phyloP scores from a whole-genome alignment of 2,329 filamentous ascomycete genomes.

The Dactylonectria macrodidyma region DNA sequence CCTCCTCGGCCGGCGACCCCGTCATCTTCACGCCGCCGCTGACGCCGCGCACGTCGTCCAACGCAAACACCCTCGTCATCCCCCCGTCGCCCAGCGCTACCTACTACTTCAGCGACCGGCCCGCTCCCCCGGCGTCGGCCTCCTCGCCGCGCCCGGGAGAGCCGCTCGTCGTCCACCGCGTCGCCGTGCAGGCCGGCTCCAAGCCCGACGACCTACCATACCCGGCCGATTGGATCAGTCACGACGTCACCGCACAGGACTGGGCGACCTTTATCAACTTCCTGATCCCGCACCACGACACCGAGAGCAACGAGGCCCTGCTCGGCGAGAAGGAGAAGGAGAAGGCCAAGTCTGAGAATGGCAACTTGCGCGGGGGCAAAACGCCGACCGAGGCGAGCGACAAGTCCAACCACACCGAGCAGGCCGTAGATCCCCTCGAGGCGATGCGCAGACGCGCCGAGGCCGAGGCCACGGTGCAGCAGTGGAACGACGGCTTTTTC shows the following conservation, averaged over 20 bases:
- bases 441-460: constrained; percentile 46
- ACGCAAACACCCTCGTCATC: constrained; percentile 29
- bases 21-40: constrained; percentile 67
- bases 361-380: constrained; percentile 49
- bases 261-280: constrained; percentile 74
- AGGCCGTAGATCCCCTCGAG: constrained; percentile 37
- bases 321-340: constrained; percentile 66
- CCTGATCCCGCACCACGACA: constrained; percentile 65
- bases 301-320: constrained; percentile 61
- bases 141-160: constrained; percentile 38
- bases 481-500: constrained; percentile 74
- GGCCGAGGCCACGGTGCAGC: constrained; percentile 59
- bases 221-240: constrained; percentile 53
- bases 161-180: constrained; percentile 51
- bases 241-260: constrained; percentile 66
- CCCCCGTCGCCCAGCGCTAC: constrained; percentile 44
- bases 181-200: constrained; percentile 55
- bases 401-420: constrained; percentile 27
- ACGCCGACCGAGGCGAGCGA: constrained; percentile 29
- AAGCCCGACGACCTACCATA: constrained; percentile 62
- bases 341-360: constrained; percentile 58
- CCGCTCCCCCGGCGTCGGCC: constrained; percentile 44
- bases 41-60: constrained; percentile 57
- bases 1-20: constrained; percentile 60
- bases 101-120: constrained; percentile 64